phyloP scores from a whole-genome alignment of 306 rosid genomes.

The Mimosa pudica region DNA sequence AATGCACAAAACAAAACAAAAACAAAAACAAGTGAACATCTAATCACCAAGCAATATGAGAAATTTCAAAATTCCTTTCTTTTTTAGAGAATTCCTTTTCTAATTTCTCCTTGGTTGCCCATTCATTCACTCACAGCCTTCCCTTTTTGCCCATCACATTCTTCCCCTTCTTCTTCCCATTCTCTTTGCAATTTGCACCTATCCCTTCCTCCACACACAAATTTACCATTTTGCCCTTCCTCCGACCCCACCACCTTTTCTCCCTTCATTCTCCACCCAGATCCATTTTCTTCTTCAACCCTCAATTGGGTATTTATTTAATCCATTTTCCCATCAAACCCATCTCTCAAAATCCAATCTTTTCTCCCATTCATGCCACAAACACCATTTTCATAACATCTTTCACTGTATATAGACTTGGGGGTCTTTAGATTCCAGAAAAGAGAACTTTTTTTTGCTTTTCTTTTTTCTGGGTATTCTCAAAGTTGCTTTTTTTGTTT shows the following conservation, averaged over 20 bases:
- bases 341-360: background rate
- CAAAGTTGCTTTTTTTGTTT: background rate
- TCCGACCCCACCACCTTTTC: slow-evolving; percentile 11
- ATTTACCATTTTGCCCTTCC: slow-evolving; percentile 38
- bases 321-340: background rate
- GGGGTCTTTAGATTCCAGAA: slow-evolving; percentile 22
- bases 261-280: slow-evolving; percentile 24
- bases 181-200: slow-evolving; percentile 3
- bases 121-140: slow-evolving; percentile 37
- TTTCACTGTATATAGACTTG: slow-evolving; percentile 39
- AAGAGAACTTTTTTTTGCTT: background rate
- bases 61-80: background rate
- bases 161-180: background rate
- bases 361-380: slow-evolving; percentile 5
- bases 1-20: background rate
- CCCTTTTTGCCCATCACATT: background rate
- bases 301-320: slow-evolving; percentile 23
- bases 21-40: background rate
- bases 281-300: slow-evolving; percentile 33
- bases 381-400: slow-evolving; percentile 14
- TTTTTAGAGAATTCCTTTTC: slow-evolving; percentile 1
- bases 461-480: background rate
- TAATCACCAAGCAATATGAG: background rate
- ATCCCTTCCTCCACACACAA: background rate
- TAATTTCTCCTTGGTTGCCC: slow-evolving; percentile 35